Percentiles rank a stretch among this genome's conserved stretches.
Evolutionary conservation across 257 asterid genomes (phyloP).

Genomic region (Ocimum tenuiflorum): DNA sequence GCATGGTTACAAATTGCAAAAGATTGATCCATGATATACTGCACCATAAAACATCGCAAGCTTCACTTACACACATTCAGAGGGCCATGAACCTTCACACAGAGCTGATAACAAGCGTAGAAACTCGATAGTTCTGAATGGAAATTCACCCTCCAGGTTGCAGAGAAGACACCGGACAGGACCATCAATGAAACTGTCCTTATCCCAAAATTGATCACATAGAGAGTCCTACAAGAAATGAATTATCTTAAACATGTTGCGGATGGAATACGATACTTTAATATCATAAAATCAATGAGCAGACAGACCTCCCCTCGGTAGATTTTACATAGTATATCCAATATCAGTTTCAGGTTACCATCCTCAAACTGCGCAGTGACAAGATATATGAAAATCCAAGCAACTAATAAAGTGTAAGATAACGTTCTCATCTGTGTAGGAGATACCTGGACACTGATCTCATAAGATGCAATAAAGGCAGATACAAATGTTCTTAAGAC

Average conservation of each 20-base stretch:
- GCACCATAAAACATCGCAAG: constrained; percentile 12
- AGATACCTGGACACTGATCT: constrained; percentile 80
- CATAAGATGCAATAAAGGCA: constrained; percentile 83
- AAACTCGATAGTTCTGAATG: constrained; percentile 57
- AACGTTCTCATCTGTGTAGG: constrained; percentile 11
- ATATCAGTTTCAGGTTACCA: constrained; percentile 54
- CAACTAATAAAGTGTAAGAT: constrained; percentile 10
- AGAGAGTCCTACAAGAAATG: constrained; percentile 71
- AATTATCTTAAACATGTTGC: constrained; percentile 21
- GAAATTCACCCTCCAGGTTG: constrained; percentile 91
- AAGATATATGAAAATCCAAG: constrained; percentile 19
- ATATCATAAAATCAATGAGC: constrained; percentile 10
- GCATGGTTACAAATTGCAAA: background rate
- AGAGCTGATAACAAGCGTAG: constrained; percentile 71
- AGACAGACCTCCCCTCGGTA: constrained; percentile 87
- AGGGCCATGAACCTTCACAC: constrained; percentile 86
- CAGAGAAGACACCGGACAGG: constrained; percentile 85
- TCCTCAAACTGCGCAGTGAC: constrained; percentile 60
- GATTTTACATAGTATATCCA: constrained; percentile 75
- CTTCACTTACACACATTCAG: constrained; percentile 89
- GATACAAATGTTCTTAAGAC: constrained; percentile 81
- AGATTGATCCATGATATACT: background rate
- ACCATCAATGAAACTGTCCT: constrained; percentile 79
- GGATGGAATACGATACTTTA: constrained; percentile 3
- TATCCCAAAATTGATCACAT: constrained; percentile 92